Base-by-base conservation (phyloP, 2,329 filamentous ascomycete species). In the Arachnomyces sp. region DNA sequence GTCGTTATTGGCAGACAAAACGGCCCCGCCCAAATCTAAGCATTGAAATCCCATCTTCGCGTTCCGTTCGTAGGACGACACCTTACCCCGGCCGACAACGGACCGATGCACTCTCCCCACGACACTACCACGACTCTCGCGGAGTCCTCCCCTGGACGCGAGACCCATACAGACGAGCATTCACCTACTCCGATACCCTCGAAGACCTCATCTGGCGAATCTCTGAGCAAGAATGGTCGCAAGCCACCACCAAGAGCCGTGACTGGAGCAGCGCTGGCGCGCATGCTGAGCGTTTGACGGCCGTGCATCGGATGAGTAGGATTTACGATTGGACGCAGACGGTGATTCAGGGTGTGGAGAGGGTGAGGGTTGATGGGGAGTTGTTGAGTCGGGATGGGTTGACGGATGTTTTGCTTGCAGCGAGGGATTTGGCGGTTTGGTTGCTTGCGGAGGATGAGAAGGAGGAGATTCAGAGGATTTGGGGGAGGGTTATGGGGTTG, bases 1-100 rank as follows among this genome's bases (percentile, higher is more conserved):
- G 25, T 5, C 30, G 28, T 30, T 42, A 31, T 17, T 42, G 34
- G 39, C 17, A 42, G 17, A 28, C 16, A 14, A 28, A 37, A 18
- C 39, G 39, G 9, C 34, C 39, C 9, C 16, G 15, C 17, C 34
- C 34, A 7, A 15, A 31, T 20, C 13, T 42, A 14, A n/a, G 11
- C 8, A 34, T 37, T 12, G 8, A 16, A 11, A 7, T 31, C 13
- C 39, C 39, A 7, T 35, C 13, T 35, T 12, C 12, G 4, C 17
- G n/a, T 20, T 7, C 33, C 17, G 14, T 7, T 16, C 12, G 16
- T 6, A 6, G 17, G 7, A n/a, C 4, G 18, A 14, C n/a, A 35
- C 13, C 14, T 12, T 35, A 35, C n/a, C 17, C 12, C 17, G 33
- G 17, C 7, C 33, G 18, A 14, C n/a, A 16, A n/a, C 12, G 33